These are phyloP conservation scores for Aspergillus fischeri DNA, from an alignment of 2,329 filamentous ascomycete species.

Conservation along the genomic window DNA sequence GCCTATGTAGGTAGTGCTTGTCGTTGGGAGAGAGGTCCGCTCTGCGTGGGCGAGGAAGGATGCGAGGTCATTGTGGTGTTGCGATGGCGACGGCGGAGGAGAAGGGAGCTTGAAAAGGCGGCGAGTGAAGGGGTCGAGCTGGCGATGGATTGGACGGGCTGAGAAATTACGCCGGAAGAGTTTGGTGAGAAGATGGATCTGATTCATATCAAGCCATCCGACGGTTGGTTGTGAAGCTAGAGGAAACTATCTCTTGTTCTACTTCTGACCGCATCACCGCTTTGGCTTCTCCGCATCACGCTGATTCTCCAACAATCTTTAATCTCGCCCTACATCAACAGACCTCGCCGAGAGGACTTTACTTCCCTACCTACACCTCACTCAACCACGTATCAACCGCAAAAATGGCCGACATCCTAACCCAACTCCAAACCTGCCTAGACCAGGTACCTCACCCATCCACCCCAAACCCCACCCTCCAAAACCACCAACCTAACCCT, in stretches of 20 bases:
- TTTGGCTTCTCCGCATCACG: not conserved
- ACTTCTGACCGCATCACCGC: not conserved
- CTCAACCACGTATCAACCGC: not conserved
- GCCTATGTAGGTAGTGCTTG: constrained; percentile 41
- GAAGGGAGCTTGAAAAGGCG: constrained; percentile 35
- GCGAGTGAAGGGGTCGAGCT: constrained; percentile 24
- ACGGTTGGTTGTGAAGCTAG: not conserved
- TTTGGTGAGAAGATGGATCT: not conserved
- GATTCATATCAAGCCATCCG: not conserved
- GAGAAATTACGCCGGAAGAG: not conserved
- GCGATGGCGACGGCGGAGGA: constrained; percentile 30
- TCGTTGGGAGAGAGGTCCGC: constrained; percentile 31
- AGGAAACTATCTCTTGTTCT: not conserved
- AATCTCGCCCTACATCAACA: not conserved
- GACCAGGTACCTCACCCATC: constrained; percentile 37
- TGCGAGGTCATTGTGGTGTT: constrained; percentile 33
- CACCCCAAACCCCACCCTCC: not conserved
- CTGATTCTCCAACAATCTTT: not conserved
- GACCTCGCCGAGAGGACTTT: not conserved
- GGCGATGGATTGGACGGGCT: not conserved
- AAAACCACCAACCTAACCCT: constrained; percentile 1
- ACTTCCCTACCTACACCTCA: not conserved
- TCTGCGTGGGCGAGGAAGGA: constrained; percentile 41
- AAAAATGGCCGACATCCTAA: constrained; percentile 45
- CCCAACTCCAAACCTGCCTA: constrained; percentile 49